A percentile compares a stretch with the other conserved stretches of the same genome.
Conservation (phyloP, 495 filamentous ascomycete species). For the Daldinia grandis region DNA sequence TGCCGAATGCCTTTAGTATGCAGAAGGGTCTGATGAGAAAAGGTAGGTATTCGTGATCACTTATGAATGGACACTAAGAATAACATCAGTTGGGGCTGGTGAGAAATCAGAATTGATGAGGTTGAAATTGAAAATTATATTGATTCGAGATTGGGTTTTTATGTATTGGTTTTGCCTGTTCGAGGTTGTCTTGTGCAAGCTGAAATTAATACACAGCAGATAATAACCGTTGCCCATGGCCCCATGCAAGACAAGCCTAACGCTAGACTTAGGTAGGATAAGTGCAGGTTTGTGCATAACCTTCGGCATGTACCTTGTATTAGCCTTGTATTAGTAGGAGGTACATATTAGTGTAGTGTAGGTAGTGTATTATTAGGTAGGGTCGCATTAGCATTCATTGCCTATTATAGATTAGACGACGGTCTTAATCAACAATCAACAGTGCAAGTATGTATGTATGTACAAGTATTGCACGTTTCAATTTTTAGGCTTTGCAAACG, state of each 20-base stretch:
- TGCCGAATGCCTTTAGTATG: not conserved
- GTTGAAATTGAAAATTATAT: conserved; percentile 7
- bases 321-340: not conserved
- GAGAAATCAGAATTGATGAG: not conserved
- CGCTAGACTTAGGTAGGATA: not conserved
- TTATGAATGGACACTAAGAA: conserved; percentile 7
- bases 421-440: not conserved
- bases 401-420: conserved; percentile 2
- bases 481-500: not conserved
- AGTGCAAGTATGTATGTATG: not conserved
- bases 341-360: no score
- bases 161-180: not conserved
- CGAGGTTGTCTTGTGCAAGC: not conserved
- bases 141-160: not conserved
- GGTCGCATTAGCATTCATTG: conserved; percentile 1
- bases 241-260: not conserved
- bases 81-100: not conserved
- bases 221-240: not conserved
- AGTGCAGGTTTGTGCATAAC: not conserved
- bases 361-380: no score
- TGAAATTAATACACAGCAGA: not conserved
- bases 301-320: not conserved
- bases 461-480: not conserved
- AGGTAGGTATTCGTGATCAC: conserved; percentile 5
- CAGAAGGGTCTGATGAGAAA: not conserved